A percentile compares a stretch with the other conserved stretches of the same genome.
phyloP scores from a whole-genome alignment of 345 rosid genomes.

The Salix suchowensis region DNA sequence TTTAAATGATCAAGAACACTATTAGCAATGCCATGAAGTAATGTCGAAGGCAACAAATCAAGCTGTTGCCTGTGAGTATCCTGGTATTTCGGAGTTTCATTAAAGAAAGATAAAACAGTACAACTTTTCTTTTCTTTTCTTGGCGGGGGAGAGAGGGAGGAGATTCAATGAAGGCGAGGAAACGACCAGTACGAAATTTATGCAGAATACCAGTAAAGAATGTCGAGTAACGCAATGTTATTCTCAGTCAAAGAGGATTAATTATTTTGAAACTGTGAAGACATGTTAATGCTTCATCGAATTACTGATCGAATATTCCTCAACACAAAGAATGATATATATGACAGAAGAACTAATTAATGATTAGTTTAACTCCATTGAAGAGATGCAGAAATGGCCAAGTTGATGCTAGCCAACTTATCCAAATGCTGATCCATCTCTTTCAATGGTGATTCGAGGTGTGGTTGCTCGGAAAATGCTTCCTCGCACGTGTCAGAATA shows the following conservation, averaged over 20 bases:
- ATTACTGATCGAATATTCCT: neutral
- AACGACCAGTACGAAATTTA: neutral
- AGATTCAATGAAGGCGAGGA: no score
- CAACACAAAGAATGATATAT: neutral
- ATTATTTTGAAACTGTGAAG: neutral
- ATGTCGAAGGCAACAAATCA: no score
- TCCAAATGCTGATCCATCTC: neutral
- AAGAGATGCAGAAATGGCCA: conserved; percentile 10
- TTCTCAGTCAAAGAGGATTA: neutral
- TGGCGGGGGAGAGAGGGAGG: no score
- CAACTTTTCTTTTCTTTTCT: no score
- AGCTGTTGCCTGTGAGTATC: no score
- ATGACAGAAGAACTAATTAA: neutral
- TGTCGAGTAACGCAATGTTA: neutral
- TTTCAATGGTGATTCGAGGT: neutral
- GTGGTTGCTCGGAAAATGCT: conserved; percentile 2
- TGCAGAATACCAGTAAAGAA: neutral
- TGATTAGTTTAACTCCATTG: neutral
- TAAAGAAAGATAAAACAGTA: no score
- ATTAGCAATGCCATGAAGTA: no score
- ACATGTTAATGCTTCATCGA: neutral
- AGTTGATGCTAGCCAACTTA: conserved; percentile 7
- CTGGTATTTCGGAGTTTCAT: no score
- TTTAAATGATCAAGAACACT: no score
- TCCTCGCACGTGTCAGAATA: conserved; percentile 6